Evolutionary conservation across 23 red algal species (phyloP).

Genomic region (Gracilaria domingensis): DNA sequence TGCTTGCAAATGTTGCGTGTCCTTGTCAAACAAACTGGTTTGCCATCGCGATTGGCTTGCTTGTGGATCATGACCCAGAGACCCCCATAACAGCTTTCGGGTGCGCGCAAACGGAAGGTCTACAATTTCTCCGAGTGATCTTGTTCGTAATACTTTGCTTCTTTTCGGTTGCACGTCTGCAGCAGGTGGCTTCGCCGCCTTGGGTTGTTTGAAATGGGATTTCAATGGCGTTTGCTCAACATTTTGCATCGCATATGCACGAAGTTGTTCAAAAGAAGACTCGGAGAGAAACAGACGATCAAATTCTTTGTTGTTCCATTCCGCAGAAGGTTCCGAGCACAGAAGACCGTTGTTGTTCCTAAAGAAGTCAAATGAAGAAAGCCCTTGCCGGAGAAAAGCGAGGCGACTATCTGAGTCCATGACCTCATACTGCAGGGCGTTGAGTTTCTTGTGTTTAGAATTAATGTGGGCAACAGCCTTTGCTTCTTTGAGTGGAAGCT

Average conservation of each 20-base stretch:
- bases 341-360: not conserved
- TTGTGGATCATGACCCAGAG: not conserved
- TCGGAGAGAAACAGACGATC: not conserved
- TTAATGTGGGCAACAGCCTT: not conserved
- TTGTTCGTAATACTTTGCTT: not conserved
- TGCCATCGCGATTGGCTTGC: not conserved
- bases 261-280: not conserved
- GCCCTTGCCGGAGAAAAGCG: not conserved
- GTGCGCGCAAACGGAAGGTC: no score
- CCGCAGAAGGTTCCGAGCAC: not conserved
- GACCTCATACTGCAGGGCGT: not conserved
- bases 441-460: no score
- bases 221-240: not conserved
- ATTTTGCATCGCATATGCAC: not conserved
- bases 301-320: not conserved
- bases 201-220: no score
- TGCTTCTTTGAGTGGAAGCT: not conserved
- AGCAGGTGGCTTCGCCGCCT: no score
- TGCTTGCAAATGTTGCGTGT: not conserved
- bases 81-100: no score
- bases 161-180: no score
- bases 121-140: no score
- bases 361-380: not conserved
- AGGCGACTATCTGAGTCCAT: not conserved
- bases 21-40: not conserved